phyloP scores from a whole-genome alignment of 805 yeast genomes.

The Nakazawaea ishiwadae region DNA sequence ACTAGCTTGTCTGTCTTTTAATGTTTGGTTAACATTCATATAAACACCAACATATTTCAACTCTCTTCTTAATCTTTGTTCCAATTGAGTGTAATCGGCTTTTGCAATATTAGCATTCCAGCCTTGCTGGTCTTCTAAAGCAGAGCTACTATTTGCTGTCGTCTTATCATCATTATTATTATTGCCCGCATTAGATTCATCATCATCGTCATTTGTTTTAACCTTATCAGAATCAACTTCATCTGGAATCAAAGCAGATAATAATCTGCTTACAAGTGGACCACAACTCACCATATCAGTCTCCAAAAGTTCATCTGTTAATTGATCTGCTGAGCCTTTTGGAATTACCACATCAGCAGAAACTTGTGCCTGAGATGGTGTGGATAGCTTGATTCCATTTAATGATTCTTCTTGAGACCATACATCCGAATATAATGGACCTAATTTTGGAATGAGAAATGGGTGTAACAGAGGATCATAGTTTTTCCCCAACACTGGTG shows the following conservation, averaged over 20 bases:
- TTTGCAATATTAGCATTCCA: slow-evolving; percentile 41
- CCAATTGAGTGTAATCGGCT: slow-evolving; percentile 74
- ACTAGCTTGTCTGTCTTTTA: slow-evolving; percentile 28
- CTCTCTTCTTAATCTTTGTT: slow-evolving; percentile 84
- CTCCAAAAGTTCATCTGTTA: slow-evolving; percentile 61
- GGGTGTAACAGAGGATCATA: slow-evolving; percentile 71
- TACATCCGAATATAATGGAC: slow-evolving; percentile 72
- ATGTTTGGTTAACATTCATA: slow-evolving; percentile 48
- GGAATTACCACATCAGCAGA: slow-evolving; percentile 31
- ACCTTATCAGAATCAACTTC: slow-evolving; percentile 19
- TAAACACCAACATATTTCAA: slow-evolving; percentile 86
- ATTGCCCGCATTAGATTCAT: slow-evolving; percentile 11
- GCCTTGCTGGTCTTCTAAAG: slow-evolving; percentile 37
- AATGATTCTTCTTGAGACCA: slow-evolving; percentile 82
- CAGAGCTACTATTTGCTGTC: slow-evolving; percentile 18
- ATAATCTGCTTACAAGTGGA: slow-evolving; percentile 77
- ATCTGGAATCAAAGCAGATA: slow-evolving; percentile 71
- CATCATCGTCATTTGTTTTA: slow-evolving; percentile 16
- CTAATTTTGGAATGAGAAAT: slow-evolving; percentile 77
- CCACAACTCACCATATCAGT: slow-evolving; percentile 82
- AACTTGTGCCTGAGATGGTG: not conserved
- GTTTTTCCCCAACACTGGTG: slow-evolving; percentile 37
- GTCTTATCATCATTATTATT: slow-evolving; percentile 19
- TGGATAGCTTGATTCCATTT: slow-evolving; percentile 17
- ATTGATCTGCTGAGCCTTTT: slow-evolving; percentile 51